These are phyloP conservation scores for Hericium alpestre DNA, from an alignment of 768 basidiomycete species.

Conservation along the genomic window DNA sequence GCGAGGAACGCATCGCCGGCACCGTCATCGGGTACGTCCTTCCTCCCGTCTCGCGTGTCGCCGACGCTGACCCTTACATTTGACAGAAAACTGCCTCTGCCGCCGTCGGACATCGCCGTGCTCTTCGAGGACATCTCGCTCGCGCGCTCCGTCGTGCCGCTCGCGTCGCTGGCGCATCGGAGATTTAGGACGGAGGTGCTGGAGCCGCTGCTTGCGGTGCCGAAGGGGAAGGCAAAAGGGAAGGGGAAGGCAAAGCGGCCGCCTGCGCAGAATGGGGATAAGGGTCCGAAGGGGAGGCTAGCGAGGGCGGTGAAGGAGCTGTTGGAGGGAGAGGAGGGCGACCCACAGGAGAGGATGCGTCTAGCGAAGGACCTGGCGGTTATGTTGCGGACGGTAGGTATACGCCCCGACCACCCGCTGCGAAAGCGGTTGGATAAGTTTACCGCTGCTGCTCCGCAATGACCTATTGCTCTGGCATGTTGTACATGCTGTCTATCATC, in stretches of 20 bases:
- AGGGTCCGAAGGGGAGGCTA: constrained; percentile 51
- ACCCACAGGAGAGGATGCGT: constrained; percentile 33
- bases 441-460: constrained; percentile 10
- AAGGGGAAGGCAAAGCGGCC: constrained; percentile 36
- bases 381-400: constrained; percentile 40
- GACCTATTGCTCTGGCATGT: too few relatives aligned
- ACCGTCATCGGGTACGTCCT: constrained; percentile 41
- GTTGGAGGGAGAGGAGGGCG: constrained; percentile 40
- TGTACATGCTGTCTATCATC: too few relatives aligned
- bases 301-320: constrained; percentile 59
- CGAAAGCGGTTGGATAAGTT: constrained; percentile 60
- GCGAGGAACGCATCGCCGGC: constrained; percentile 62
- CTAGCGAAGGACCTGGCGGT: constrained; percentile 42
- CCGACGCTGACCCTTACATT: neutral
- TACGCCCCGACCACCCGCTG: constrained; percentile 55
- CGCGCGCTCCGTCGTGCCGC: constrained; percentile 69
- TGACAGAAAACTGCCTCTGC: constrained; percentile 61
- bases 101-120: constrained; percentile 73
- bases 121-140: constrained; percentile 84
- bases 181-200: constrained; percentile 65
- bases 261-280: constrained; percentile 26
- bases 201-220: constrained; percentile 56
- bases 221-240: constrained; percentile 44
- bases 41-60: neutral
- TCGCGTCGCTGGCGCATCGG: constrained; percentile 55